phyloP scores from a whole-genome alignment of 2,329 filamentous ascomycete genomes.

The Sporothrix humicola region DNA sequence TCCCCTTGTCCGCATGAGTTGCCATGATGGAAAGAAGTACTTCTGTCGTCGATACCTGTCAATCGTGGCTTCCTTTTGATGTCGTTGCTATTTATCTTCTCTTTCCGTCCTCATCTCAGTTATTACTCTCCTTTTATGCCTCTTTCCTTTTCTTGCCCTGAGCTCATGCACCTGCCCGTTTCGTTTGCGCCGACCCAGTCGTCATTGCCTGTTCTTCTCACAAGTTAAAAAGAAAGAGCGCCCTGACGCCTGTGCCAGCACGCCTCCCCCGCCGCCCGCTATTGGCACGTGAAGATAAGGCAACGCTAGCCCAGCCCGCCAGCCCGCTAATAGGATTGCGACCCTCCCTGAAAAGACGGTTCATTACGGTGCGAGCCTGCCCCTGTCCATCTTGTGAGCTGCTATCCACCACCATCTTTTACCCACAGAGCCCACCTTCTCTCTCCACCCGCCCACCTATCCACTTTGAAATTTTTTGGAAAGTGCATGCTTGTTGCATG shows the following conservation, averaged over 20 bases:
- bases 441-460: slow-evolving; percentile 13
- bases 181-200: neutral
- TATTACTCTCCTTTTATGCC: too few species aligned
- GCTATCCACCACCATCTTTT: neutral
- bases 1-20: neutral
- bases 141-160: neutral
- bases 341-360: slow-evolving; percentile 10
- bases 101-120: neutral
- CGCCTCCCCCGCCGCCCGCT: slow-evolving; percentile 17
- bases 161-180: neutral
- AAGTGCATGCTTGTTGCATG: slow-evolving; percentile 8
- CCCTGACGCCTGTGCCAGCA: neutral
- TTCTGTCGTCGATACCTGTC: neutral
- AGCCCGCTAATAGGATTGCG: slow-evolving; percentile 1
- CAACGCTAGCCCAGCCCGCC: slow-evolving; percentile 20
- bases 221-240: too few species aligned
- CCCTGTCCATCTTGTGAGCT: neutral
- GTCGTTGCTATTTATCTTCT: neutral
- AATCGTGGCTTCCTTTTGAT: neutral
- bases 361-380: neutral
- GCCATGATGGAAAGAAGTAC: neutral
- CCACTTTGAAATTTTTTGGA: slow-evolving; percentile 29
- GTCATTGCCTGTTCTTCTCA: neutral
- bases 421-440: too few species aligned
- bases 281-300: slow-evolving; percentile 32